Conservation (phyloP, 176 grass and related monocot genomes). For the Tillandsia fasciculata region DNA sequence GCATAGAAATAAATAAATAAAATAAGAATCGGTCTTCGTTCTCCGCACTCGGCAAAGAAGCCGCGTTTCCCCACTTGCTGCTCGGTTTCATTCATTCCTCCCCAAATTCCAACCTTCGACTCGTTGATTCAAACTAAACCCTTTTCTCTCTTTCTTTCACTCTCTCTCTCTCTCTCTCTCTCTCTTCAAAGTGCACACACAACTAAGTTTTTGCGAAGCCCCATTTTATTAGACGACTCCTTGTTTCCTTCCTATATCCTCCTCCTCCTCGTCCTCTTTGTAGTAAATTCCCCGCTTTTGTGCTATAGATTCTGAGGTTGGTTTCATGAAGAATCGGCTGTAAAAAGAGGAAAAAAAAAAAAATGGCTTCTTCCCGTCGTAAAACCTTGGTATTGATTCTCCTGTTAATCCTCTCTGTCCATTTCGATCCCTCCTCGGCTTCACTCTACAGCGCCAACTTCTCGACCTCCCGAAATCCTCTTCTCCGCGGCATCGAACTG, state of each 20-base stretch:
- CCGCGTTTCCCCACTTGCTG: conserved; percentile 51
- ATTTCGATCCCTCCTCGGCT: conserved; percentile 5
- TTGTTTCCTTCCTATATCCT: conserved; percentile 12
- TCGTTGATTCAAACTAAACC: not conserved
- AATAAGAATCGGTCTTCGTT: not conserved
- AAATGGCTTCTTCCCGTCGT: not conserved
- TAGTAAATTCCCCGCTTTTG: not conserved
- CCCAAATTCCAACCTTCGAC: conserved; percentile 16
- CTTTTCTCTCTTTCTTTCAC: not conserved
- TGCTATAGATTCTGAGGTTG: conserved; percentile 10
- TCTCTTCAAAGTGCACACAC: conserved; percentile 15
- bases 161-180: not conserved
- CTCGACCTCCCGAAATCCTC: conserved; percentile 28
- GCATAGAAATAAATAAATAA: not conserved
- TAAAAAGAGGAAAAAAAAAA: not conserved
- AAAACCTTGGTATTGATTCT: too few relatives aligned
- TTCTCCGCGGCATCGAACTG: conserved; percentile 55
- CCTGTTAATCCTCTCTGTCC: not conserved
- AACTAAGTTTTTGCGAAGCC: not conserved
- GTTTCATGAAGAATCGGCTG: conserved; percentile 14
- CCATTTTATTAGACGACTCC: not conserved
- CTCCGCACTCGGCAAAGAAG: conserved; percentile 12
- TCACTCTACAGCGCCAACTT: not conserved
- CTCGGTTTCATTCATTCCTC: conserved; percentile 4
- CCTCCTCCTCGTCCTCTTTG: not conserved